Percentiles rank a stretch among this genome's conserved stretches.
Conservation (phyloP, 805 yeast genomes). For the Kuraishia piskuri region DNA sequence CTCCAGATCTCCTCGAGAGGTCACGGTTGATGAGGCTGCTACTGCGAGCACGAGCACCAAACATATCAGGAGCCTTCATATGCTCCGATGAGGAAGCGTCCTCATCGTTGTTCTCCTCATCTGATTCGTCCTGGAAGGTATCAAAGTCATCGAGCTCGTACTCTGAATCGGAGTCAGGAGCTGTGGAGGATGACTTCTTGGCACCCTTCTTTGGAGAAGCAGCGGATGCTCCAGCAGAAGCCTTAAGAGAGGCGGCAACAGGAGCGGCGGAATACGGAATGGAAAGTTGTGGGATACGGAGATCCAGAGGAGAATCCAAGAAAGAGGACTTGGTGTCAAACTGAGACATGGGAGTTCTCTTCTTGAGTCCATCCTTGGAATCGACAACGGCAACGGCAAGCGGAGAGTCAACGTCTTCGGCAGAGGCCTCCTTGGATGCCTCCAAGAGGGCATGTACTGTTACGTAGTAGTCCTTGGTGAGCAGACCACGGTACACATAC, state of each 20-base stretch:
- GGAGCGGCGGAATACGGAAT: conserved; percentile 75
- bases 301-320: conserved; percentile 21
- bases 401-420: conserved; percentile 6
- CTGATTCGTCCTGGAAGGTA: conserved; percentile 20
- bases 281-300: conserved; percentile 27
- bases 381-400: neutral
- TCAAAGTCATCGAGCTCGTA: conserved; percentile 39
- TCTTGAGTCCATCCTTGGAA: neutral
- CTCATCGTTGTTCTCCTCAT: conserved; percentile 30
- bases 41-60: neutral
- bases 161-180: conserved; percentile 26
- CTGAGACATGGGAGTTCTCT: neutral
- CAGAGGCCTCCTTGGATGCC: conserved; percentile 28
- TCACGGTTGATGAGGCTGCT: neutral
- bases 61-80: neutral
- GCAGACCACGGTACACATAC: conserved; percentile 71
- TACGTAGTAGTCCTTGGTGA: conserved; percentile 66
- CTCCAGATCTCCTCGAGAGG: neutral
- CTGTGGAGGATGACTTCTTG: conserved; percentile 7
- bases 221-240: conserved; percentile 3
- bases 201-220: conserved; percentile 3
- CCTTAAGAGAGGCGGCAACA: conserved; percentile 54
- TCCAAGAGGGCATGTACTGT: conserved; percentile 64
- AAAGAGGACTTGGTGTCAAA: conserved; percentile 15
- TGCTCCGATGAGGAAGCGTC: conserved; percentile 6